Conservation (phyloP, 192 early-diverging fungal species). For the Backusella macrospora region DNA sequence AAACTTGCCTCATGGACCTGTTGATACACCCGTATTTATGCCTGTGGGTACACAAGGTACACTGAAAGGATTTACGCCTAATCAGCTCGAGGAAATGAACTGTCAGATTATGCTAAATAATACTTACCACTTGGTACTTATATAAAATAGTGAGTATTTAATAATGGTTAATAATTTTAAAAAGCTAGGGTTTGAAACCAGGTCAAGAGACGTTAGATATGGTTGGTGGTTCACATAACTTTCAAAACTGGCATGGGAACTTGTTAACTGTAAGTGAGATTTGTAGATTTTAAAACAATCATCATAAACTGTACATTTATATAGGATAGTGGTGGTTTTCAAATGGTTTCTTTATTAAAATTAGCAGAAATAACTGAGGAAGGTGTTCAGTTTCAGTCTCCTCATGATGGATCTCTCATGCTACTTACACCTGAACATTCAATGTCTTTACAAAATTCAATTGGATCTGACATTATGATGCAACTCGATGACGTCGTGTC, state of each 20-base stretch:
- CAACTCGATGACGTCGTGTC: conserved; percentile 90
- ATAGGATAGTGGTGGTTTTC: conserved; percentile 81
- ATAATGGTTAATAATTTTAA: neutral
- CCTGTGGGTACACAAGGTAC: conserved; percentile 87
- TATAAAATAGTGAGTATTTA: neutral
- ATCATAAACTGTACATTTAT: neutral
- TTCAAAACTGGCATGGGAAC: conserved; percentile 82
- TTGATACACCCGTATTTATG: conserved; percentile 87
- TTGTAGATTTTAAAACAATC: neutral
- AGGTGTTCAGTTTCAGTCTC: conserved; percentile 84
- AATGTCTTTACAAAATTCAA: conserved; percentile 82
- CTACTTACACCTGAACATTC: conserved; percentile 87
- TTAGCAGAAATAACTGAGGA: conserved; percentile 84
- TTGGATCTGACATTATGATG: conserved; percentile 92
- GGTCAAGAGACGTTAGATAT: conserved; percentile 75
- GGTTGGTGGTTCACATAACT: conserved; percentile 76
- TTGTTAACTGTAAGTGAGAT: conserved; percentile 60
- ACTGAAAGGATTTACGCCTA: conserved; percentile 79
- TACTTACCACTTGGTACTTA: conserved; percentile 78
- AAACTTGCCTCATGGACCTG: conserved; percentile 79
- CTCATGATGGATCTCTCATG: conserved; percentile 79
- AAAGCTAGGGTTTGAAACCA: conserved; percentile 41
- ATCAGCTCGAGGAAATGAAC: conserved; percentile 71
- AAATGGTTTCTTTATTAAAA: conserved; percentile 89
- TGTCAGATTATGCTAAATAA: conserved; percentile 89